Conservation (phyloP, 2,329 filamentous ascomycete genomes). For the Emericellopsis cladophorae region DNA sequence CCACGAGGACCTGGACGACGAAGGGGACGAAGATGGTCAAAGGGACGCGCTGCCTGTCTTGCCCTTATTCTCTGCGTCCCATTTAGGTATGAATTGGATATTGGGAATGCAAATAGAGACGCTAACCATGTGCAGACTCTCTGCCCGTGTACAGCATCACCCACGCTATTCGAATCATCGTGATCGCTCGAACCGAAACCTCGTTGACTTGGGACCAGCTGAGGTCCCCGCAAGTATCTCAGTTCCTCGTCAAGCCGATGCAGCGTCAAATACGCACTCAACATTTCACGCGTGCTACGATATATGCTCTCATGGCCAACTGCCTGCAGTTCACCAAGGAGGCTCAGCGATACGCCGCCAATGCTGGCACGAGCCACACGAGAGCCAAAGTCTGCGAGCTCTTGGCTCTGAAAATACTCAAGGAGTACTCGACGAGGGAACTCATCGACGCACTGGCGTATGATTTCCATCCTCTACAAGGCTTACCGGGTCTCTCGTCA, state of each 20-base stretch:
- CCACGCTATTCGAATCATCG: constrained; percentile 75
- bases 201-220: constrained; percentile 91
- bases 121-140: constrained; percentile 43
- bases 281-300: constrained; percentile 73
- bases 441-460: constrained; percentile 90
- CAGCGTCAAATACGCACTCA: constrained; percentile 74
- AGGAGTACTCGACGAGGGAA: constrained; percentile 80
- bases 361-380: constrained; percentile 71
- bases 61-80: constrained; percentile 68
- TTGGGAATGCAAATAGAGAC: not conserved
- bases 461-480: constrained; percentile 87
- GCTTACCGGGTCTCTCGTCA: constrained; percentile 37
- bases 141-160: constrained; percentile 85
- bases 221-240: constrained; percentile 87
- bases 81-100: constrained; percentile 46
- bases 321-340: constrained; percentile 90
- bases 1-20: constrained; percentile 4
- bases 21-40: constrained; percentile 22
- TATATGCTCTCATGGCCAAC: constrained; percentile 88
- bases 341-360: constrained; percentile 67
- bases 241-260: constrained; percentile 92
- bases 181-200: constrained; percentile 79
- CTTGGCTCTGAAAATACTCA: constrained; percentile 76
- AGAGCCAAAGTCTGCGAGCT: constrained; percentile 84
- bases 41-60: constrained; percentile 31